A percentile compares a stretch with the other conserved stretches of the same genome.
Conservation (phyloP, 768 basidiomycete genomes). For the Podaxis sp. region DNA sequence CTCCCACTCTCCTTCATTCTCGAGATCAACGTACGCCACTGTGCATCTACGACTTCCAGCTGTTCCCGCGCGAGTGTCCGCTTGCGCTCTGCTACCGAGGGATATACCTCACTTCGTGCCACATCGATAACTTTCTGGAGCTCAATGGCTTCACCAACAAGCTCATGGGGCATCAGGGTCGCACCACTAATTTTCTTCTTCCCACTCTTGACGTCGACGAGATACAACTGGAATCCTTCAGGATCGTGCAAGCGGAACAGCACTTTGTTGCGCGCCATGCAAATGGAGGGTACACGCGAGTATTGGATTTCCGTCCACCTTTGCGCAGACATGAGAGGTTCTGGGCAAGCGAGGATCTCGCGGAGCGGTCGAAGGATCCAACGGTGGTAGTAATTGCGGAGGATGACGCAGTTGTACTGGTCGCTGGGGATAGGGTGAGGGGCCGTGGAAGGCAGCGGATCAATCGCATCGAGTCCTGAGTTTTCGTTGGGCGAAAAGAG, state of each 20-base stretch:
- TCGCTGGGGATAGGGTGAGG: constrained; percentile 19
- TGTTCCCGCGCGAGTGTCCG: constrained; percentile 32
- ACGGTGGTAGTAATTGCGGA: constrained; percentile 59
- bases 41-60: constrained; percentile 54
- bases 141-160: constrained; percentile 40
- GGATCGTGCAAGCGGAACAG: constrained; percentile 60
- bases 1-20: constrained; percentile 49
- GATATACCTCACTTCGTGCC: constrained; percentile 16
- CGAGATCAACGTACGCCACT: constrained; percentile 64
- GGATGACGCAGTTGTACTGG: constrained; percentile 33
- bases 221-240: constrained; percentile 57
- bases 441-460: background rate
- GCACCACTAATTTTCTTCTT: constrained; percentile 61
- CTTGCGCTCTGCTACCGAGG: constrained; percentile 26
- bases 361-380: constrained; percentile 63
- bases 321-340: constrained; percentile 61
- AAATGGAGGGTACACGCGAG: constrained; percentile 56
- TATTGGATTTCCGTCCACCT: constrained; percentile 61
- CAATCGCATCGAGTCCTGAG: constrained; percentile 32
- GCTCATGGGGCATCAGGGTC: constrained; percentile 63
- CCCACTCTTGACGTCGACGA: constrained; percentile 55
- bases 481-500: constrained; percentile 36
- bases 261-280: constrained; percentile 59
- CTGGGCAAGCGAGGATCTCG: constrained; percentile 42
- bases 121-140: background rate